Evolutionary conservation across 2,329 filamentous ascomycete genomes (phyloP), one percentile per base, ranked within the genome.

Genomic region (Fusarium zealandicum): DNA sequence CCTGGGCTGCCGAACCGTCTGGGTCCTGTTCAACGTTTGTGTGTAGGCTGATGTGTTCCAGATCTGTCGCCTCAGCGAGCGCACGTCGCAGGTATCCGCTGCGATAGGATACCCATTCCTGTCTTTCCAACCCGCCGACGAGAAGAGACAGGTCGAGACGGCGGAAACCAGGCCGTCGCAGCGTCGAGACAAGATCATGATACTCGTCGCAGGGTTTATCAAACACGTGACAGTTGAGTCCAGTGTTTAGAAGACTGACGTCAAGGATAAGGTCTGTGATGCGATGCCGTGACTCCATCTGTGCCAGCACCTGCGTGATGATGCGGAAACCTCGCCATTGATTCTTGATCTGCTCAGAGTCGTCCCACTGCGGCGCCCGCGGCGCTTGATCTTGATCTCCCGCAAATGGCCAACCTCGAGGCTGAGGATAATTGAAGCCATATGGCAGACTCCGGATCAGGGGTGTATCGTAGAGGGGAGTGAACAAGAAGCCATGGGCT

Each of bases 391-490:
- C 31, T 1, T 9, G 16, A 9, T 3, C 35, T 7, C 30, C 8
- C 30, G 9, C 1, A 5, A 28, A 12, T 2, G 46, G 61, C 59
- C 65, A 67, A 5, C 70, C 68, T 13, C 66, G 68, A 6, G 73
- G 70, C 9, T 75, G 60, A 1, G 72, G 72, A 50, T 78, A 77
- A 18, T 72, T 72, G 31, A 79, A 76, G 4, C 73, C 72, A 2
- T 52, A 39, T 0, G 75, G 74, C 8, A 80, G 69, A 6, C 69
- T 67, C 9, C 76, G 74, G 27, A 77, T 75, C 66, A 75, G 75
- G 3, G 77, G 77, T 0, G 77, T 79, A 16, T 74, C 55, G 42
- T 79, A 78, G 0, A 70, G 51, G 1, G 76, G 77, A 1, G 50
- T 41, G n/a, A 72, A 70, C 0, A 72, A 51, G 36, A 65, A 61